Evolutionary conservation across 257 asterid species (phyloP).

Genomic region (Scutellaria baicalensis): DNA sequence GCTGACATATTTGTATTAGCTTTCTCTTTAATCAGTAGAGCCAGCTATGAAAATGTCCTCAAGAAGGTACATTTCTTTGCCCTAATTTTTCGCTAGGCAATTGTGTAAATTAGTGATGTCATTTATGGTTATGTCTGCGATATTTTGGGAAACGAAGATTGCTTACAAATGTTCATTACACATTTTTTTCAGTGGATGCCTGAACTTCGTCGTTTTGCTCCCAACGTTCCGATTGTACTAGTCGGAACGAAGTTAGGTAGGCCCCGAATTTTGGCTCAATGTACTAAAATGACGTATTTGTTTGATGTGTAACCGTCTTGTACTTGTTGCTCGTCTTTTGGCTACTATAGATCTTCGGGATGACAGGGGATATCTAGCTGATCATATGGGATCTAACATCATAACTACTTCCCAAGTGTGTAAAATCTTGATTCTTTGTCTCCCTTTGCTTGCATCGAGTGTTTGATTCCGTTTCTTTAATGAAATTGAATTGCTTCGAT

Average conservation of each 20-base stretch:
- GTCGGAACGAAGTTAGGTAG: conserved; percentile 92
- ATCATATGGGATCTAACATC: conserved; percentile 68
- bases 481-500: neutral
- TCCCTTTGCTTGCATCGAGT: neutral
- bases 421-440: neutral
- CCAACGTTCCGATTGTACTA: conserved; percentile 86
- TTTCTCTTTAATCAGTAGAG: conserved; percentile 86
- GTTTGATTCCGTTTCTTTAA: neutral
- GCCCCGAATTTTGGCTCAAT: neutral
- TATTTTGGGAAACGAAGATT: neutral
- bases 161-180: neutral
- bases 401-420: conserved; percentile 78
- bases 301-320: neutral
- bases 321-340: neutral
- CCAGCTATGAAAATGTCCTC: conserved; percentile 92
- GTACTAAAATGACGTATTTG: neutral
- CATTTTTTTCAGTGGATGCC: conserved; percentile 91
- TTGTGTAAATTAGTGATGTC: too few species aligned
- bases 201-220: conserved; percentile 97
- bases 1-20: conserved; percentile 88
- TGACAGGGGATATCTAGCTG: conserved; percentile 57
- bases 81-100: neutral
- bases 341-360: conserved; percentile 67
- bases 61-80: conserved; percentile 55
- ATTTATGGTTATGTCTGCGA: too few species aligned